phyloP scores from a whole-genome alignment of 106 monocot genomes.

The Cymbidium sinense region DNA sequence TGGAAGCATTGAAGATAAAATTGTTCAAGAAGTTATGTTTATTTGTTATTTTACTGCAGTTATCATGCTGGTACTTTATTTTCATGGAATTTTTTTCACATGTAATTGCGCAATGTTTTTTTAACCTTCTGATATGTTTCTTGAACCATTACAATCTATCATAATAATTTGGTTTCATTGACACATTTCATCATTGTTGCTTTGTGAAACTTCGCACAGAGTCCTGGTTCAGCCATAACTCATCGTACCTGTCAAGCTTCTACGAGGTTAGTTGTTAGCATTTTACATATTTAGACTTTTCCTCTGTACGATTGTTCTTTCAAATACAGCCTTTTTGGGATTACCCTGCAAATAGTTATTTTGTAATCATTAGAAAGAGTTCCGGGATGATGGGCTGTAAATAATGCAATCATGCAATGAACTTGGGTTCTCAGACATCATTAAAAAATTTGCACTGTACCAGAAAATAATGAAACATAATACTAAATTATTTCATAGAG shows the following conservation, averaged over 20 bases:
- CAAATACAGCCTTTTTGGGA: neutral
- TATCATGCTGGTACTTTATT: neutral
- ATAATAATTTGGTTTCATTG: neutral
- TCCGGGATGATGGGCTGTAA: neutral
- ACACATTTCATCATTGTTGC: neutral
- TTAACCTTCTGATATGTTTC: neutral
- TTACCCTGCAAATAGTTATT: neutral
- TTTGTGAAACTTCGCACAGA: neutral
- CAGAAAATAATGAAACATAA: neutral
- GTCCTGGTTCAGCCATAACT: constrained; percentile 1
- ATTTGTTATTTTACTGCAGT: neutral
- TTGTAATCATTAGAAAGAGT: neutral
- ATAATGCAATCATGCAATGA: neutral
- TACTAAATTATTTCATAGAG: neutral
- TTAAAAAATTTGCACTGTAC: neutral
- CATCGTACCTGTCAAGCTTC: constrained; percentile 1
- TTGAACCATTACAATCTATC: neutral
- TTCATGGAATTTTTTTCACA: neutral
- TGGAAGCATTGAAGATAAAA: neutral
- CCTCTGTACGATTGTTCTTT: neutral
- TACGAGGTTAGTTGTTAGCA: neutral
- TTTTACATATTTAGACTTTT: neutral
- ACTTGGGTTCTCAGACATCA: neutral
- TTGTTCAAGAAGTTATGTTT: neutral
- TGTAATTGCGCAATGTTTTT: neutral